These are phyloP conservation scores for Aureobasidium sp. DNA, from an alignment of 2,329 filamentous ascomycete species.

Conservation along the genomic window DNA sequence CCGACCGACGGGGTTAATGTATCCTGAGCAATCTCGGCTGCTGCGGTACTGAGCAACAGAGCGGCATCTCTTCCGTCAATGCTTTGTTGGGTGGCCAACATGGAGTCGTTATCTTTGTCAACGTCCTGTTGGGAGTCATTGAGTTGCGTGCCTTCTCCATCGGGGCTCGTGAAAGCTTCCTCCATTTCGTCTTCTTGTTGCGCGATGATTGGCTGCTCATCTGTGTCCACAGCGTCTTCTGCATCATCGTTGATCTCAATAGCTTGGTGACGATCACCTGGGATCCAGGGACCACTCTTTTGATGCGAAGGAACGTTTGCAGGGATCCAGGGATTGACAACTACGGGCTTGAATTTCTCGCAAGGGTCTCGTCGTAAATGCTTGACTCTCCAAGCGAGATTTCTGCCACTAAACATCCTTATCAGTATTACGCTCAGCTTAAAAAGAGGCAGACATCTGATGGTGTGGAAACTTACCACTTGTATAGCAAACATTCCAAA, in stretches of 20 bases:
- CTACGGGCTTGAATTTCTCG: neutral
- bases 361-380: neutral
- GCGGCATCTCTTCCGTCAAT: neutral
- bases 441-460: neutral
- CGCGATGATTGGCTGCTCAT: neutral
- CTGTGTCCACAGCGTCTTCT: neutral
- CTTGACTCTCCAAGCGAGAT: neutral
- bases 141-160: neutral
- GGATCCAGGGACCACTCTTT: neutral
- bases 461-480: neutral
- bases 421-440: neutral
- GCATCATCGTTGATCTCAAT: neutral
- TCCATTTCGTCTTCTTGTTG: neutral
- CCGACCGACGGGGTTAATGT: neutral
- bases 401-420: neutral
- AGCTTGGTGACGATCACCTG: neutral
- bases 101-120: neutral
- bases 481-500: neutral
- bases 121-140: neutral
- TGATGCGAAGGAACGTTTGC: neutral
- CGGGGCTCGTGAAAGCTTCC: neutral
- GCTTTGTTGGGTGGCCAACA: neutral
- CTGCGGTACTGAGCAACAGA: neutral
- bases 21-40: no score
- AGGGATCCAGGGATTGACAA: neutral